These are phyloP conservation scores for Cladophialophora chaetospira DNA, from an alignment of 2,329 filamentous ascomycete species.

Conservation along the genomic window DNA sequence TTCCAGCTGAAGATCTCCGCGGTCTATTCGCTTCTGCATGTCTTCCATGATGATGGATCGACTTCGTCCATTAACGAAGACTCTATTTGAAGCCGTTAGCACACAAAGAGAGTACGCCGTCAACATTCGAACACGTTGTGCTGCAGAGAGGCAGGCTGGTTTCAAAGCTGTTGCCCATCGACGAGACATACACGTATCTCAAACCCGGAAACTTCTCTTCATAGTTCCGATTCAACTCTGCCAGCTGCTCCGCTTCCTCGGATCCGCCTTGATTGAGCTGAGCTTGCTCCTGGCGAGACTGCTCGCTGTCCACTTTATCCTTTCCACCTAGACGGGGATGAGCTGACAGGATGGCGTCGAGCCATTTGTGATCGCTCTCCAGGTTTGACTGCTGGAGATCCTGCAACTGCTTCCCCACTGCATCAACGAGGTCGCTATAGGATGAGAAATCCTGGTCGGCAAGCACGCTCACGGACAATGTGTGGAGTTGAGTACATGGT, in stretches of 20 bases:
- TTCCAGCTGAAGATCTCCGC: conserved; percentile 67
- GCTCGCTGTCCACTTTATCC: conserved; percentile 77
- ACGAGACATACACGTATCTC: conserved; percentile 68
- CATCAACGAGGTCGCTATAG: conserved; percentile 70
- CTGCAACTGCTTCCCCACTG: conserved; percentile 65
- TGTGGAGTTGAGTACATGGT: conserved; percentile 72
- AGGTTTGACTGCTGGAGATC: conserved; percentile 57
- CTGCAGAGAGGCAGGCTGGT: not conserved
- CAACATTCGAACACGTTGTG: not conserved
- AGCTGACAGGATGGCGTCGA: conserved; percentile 74
- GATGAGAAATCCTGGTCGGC: conserved; percentile 60
- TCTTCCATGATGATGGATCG: conserved; percentile 76
- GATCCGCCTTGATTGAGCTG: conserved; percentile 60
- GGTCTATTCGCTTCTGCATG: conserved; percentile 73
- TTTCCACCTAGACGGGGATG: conserved; percentile 83
- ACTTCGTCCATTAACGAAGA: conserved; percentile 83
- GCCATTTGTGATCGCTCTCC: conserved; percentile 54
- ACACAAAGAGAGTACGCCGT: not conserved
- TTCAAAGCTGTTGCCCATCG: not conserved
- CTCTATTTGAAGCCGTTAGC: conserved; percentile 45
- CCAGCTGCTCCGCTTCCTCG: conserved; percentile 59
- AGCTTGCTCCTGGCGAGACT: conserved; percentile 80
- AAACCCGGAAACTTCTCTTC: conserved; percentile 79
- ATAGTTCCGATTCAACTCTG: conserved; percentile 72
- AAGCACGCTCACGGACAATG: conserved; percentile 69